A percentile compares a stretch with the other conserved stretches of the same genome.
These are phyloP conservation scores for Eutrema yunnanense DNA, from an alignment of 345 rosid species.

Conservation along the genomic window DNA sequence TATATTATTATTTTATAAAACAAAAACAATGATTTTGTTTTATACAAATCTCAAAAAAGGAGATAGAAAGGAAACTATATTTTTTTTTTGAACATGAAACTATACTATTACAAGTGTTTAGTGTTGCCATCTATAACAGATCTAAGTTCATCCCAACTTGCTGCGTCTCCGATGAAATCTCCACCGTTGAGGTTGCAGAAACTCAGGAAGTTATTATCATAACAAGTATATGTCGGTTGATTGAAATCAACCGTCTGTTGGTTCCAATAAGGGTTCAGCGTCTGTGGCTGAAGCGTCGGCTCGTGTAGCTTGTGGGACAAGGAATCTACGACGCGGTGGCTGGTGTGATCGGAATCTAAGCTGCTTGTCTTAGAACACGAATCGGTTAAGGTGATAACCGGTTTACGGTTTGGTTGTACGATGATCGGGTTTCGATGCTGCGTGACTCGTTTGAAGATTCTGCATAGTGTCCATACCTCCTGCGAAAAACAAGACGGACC, in stretches of 20 bases:
- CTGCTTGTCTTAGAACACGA: slow-evolving; percentile 52
- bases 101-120: slow-evolving; percentile 9
- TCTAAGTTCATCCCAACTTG: slow-evolving; percentile 71
- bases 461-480: slow-evolving; percentile 88
- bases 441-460: slow-evolving; percentile 62
- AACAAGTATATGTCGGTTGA: slow-evolving; percentile 6
- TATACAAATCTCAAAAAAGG: neutral
- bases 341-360: slow-evolving; percentile 42
- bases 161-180: slow-evolving; percentile 36
- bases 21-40: neutral
- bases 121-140: slow-evolving; percentile 46
- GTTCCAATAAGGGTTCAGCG: slow-evolving; percentile 16
- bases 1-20: neutral
- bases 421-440: slow-evolving; percentile 14
- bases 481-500: slow-evolving; percentile 26
- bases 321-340: slow-evolving; percentile 36
- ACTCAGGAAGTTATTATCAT: slow-evolving; percentile 22
- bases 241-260: slow-evolving; percentile 9
- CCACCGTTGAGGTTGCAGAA: slow-evolving; percentile 36
- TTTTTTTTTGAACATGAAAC: too few relatives aligned
- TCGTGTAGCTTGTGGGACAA: slow-evolving; percentile 6
- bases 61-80: neutral
- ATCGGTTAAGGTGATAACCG: slow-evolving; percentile 30
- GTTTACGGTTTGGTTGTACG: slow-evolving; percentile 25
- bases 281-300: slow-evolving; percentile 25